phyloP scores from a whole-genome alignment of 768 basidiomycete genomes.

The Leucosporidium yakuticum region DNA sequence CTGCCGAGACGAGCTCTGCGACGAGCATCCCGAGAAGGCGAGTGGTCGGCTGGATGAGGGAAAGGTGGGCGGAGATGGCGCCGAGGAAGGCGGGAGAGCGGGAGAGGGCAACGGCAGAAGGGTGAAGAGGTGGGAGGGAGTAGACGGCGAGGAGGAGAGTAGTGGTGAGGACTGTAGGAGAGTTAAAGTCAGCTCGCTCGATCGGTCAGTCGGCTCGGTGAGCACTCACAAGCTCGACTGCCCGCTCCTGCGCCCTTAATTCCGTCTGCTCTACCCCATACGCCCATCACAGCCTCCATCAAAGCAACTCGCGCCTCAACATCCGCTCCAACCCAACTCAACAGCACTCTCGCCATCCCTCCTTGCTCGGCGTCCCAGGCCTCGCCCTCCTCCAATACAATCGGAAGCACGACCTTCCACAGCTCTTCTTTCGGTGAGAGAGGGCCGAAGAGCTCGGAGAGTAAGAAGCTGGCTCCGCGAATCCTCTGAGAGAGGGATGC shows the following conservation, averaged over 20 bases:
- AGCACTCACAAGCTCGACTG: conserved; percentile 51
- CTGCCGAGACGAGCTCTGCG: conserved; percentile 58
- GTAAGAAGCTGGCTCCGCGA: conserved; percentile 55
- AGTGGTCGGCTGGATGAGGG: conserved; percentile 65
- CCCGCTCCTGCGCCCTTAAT: conserved; percentile 69
- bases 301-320: conserved; percentile 43
- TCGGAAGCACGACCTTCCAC: conserved; percentile 52
- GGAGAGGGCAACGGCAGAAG: conserved; percentile 42
- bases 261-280: conserved; percentile 72
- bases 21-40: conserved; percentile 88
- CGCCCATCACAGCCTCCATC: conserved; percentile 47
- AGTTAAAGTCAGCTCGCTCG: no score
- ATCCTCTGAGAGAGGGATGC: conserved; percentile 43
- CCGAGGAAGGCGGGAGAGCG: conserved; percentile 53
- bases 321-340: conserved; percentile 62
- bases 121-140: conserved; percentile 55
- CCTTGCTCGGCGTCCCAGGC: conserved; percentile 52
- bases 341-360: conserved; percentile 57
- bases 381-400: conserved; percentile 50
- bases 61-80: conserved; percentile 67
- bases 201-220: conserved; percentile 9
- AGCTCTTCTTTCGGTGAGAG: conserved; percentile 49
- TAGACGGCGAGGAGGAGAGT: conserved; percentile 62
- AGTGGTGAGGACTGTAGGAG: conserved; percentile 59
- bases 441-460: conserved; percentile 55